Evolutionary conservation across 495 filamentous ascomycete genomes (phyloP), one percentile per base, ranked within the genome.

Genomic region (Aspergillus homomorphus): DNA sequence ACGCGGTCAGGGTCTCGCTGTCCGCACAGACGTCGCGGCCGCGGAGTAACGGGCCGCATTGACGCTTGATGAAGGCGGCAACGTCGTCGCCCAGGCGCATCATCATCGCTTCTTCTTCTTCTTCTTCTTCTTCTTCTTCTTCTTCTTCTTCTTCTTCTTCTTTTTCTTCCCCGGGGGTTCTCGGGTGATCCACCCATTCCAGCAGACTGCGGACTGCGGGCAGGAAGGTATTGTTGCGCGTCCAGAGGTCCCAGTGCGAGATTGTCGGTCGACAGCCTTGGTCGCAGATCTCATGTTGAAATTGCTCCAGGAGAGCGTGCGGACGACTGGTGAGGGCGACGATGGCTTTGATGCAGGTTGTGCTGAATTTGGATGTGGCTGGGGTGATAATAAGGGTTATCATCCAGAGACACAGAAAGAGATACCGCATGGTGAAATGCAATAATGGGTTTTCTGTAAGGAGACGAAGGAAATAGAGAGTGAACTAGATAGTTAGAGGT

Each of bases 211-310:
- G 73, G 41, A 76, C 73, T 12, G 74, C 71, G 45, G 75, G 75
- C 8, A 75, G 63, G 50, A 76, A 77, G 28, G 72, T 68, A 61
- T 76, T 73, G 62, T 74, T 70, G 66, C 73, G 72, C 18, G 75
- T 76, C 75, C 75, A 77, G 42, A 76, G 72, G 56, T 77, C 75
- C 75, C 75, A 77, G 55, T 76, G 73, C 2, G 75, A 69, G 15
- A 77, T 62, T 14, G 73, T 76, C 22, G 75, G 75, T 44, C 74
- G 67, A 43, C 75, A 77, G 49, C 75, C 75, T 9, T 56, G 62
- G 14, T 71, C 72, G 62, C 75, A 77, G 63, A 77, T 73, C 51
- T 77, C 73, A 21, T 56, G 64, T 61, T 77, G 73, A 56, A 76
- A 77, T 50, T 71, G 70, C 21, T 70, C 60, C 63, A 70, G 74